phyloP scores from a whole-genome alignment of 352 stramenopile species.

The Globisporangium nunn region DNA sequence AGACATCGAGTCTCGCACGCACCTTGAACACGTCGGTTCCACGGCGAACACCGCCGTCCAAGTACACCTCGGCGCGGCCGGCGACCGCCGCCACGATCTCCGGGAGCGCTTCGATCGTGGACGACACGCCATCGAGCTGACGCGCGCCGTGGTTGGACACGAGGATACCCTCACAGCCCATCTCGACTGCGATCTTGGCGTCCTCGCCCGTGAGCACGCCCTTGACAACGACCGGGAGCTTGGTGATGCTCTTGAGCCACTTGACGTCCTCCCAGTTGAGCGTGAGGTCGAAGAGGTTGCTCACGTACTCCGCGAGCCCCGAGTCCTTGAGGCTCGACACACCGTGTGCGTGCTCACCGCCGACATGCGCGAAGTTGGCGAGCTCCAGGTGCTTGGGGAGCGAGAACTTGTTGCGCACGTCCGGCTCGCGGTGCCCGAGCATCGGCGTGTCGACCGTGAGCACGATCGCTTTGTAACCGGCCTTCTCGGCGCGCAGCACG shows the following conservation, averaged over 20 bases:
- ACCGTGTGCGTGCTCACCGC: constrained; percentile 54
- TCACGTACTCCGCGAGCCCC: constrained; percentile 41
- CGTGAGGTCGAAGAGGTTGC: constrained; percentile 89
- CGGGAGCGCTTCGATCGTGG: constrained; percentile 89
- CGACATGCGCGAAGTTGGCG: constrained; percentile 36
- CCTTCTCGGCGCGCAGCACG: constrained; percentile 84
- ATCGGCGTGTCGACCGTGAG: constrained; percentile 95
- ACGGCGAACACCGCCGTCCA: constrained; percentile 92
- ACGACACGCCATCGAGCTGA: constrained; percentile 86
- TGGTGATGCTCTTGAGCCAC: constrained; percentile 89
- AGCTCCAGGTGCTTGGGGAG: constrained; percentile 64
- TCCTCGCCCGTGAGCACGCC: constrained; percentile 92
- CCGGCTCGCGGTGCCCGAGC: constrained; percentile 92
- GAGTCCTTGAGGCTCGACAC: constrained; percentile 46
- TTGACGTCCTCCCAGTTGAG: constrained; percentile 92
- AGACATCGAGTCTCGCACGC: not conserved
- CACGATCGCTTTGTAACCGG: constrained; percentile 93
- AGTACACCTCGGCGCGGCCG: constrained; percentile 82
- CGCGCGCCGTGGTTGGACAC: constrained; percentile 93
- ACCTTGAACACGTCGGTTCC: constrained; percentile 95
- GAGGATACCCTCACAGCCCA: constrained; percentile 89
- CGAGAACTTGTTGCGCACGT: constrained; percentile 92
- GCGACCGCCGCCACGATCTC: constrained; percentile 86
- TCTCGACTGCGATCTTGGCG: constrained; percentile 83
- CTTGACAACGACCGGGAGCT: constrained; percentile 91